Conservation (phyloP, 768 basidiomycete genomes). For the Neoboletus magnificus region DNA sequence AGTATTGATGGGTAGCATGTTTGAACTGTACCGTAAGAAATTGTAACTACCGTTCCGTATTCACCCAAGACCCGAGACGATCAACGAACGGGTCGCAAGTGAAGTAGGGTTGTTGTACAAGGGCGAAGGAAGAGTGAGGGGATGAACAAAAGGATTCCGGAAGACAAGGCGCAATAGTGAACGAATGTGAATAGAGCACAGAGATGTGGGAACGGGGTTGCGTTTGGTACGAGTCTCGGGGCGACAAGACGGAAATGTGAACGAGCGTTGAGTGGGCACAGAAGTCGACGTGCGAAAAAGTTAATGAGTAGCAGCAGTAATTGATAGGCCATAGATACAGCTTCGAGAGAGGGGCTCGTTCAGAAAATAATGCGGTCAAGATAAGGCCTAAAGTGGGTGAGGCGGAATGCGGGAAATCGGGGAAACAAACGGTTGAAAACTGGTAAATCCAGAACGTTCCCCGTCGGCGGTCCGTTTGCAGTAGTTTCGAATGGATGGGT, state of each 20-base stretch:
- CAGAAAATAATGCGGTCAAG: not conserved
- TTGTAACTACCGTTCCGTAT: slow-evolving; percentile 10
- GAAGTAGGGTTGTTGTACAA: slow-evolving; percentile 16
- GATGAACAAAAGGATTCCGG: not conserved
- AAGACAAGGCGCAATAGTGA: not conserved
- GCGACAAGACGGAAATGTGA: not conserved
- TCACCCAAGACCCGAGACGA: slow-evolving; percentile 2
- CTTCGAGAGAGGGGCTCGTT: not conserved
- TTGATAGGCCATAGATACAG: not conserved
- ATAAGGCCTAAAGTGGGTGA: not conserved
- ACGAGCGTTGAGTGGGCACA: slow-evolving; percentile 1
- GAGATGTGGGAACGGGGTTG: not conserved
- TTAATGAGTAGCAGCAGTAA: slow-evolving; percentile 1
- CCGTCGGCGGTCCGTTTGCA: not conserved
- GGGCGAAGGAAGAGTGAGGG: slow-evolving; percentile 1
- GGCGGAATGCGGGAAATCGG: not conserved
- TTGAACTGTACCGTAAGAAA: slow-evolving; percentile 15
- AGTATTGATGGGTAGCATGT: slow-evolving; percentile 5
- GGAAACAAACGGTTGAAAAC: not conserved
- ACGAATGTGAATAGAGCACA: not conserved
- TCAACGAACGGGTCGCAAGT: slow-evolving; percentile 10
- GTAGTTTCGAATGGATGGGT: not conserved
- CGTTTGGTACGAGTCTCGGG: slow-evolving; percentile 10
- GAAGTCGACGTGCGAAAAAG: not conserved
- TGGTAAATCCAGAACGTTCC: not conserved